Evolutionary conservation across 257 asterid genomes (phyloP), one percentile per base, ranked within the genome.

Genomic region (Oldenlandia corymbosa): DNA sequence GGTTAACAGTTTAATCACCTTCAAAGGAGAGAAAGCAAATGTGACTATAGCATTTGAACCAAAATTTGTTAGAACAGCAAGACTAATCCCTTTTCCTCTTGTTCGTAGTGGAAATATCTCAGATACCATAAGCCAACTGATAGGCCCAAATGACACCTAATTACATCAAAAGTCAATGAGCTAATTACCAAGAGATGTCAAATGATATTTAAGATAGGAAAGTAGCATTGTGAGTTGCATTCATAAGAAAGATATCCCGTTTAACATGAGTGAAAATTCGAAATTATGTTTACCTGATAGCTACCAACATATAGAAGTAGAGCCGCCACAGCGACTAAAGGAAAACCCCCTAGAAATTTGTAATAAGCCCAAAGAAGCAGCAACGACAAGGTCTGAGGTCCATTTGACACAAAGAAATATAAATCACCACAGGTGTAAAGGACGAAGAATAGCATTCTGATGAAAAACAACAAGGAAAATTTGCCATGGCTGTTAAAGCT

Each of bases 81-180:
- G 97, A 79, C 99, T 92, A 58, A 89, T 92, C 70, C 99, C 97
- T 86, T 84, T 92, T 70, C 97, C 99, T 79, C 99, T 87, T 3
- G 99, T 89, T 67, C 91, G 91, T 51, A 80, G 77, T 21, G 97
- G 99, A 83, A 92, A 92, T 72, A 92, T 89, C 84, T 92, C 96
- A 5, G 99, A 89, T 60, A 92, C 99, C 99, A 92, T 92, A 11
- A 92, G 95, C 99, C 99, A 89, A 80, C 99, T 92, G 67, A 92
- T 92, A 8, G 99, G 99, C 41, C 99, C 99, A 72, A 92, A 92
- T 50, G 99, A 92, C 72, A 92, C 85, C 98, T 91, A 66, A 79
- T 63, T 46, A 69, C 37, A 67, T 18, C 52, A 20, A 34, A 34
- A 28, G 37, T 59, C 67, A 48, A 43, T 45, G 30, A 32, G 39